phyloP scores from a whole-genome alignment of 441 rosid genomes.

The Eruca vesicaria region DNA sequence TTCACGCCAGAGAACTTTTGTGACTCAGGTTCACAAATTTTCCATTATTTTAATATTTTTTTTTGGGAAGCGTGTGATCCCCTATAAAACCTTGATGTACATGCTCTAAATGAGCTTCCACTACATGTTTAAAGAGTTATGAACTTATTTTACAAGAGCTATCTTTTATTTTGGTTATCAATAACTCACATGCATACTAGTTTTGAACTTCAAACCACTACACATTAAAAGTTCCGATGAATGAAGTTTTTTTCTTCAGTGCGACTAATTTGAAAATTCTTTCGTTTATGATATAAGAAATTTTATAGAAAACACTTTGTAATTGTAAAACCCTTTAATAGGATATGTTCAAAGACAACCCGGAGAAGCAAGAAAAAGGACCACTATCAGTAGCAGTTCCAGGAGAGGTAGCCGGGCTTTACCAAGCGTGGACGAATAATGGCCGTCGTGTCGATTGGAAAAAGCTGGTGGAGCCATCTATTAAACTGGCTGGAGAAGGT shows the following conservation, averaged over 20 bases:
- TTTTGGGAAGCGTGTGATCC: no score
- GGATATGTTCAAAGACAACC: constrained; percentile 67
- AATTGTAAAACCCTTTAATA: constrained; percentile 14
- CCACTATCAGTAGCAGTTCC: constrained; percentile 81
- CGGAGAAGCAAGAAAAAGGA: constrained; percentile 49
- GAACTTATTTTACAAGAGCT: background rate
- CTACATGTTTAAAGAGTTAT: no score
- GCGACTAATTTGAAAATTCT: background rate
- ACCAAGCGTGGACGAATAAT: constrained; percentile 66
- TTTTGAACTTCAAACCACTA: no score
- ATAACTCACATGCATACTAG: background rate
- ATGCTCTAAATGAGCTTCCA: no score
- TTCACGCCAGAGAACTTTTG: no score
- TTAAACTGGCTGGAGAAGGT: constrained; percentile 63
- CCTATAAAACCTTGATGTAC: no score
- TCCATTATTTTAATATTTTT: no score
- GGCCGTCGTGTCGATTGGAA: constrained; percentile 68
- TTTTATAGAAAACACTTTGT: background rate
- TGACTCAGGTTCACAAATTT: no score
- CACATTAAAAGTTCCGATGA: background rate
- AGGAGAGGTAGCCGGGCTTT: constrained; percentile 84
- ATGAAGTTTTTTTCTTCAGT: background rate
- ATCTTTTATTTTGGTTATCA: background rate
- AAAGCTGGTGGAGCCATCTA: constrained; percentile 61
- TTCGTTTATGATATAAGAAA: background rate